Percentiles rank a stretch among this genome's conserved stretches.
Conservation (phyloP, 345 rosid genomes). For the Syzygium oleosum region DNA sequence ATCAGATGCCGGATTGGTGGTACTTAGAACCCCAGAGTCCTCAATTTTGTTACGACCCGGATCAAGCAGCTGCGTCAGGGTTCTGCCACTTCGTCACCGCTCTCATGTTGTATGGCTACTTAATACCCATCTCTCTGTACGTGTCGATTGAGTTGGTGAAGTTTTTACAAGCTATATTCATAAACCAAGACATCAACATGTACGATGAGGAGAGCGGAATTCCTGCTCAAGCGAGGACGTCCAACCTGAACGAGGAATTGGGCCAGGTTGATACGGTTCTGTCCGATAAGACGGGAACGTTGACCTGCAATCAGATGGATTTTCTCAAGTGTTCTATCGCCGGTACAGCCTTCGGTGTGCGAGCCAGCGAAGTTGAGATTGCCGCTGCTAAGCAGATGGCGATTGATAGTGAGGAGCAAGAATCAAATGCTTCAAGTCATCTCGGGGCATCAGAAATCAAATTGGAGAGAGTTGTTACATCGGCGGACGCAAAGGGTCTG, state of each 20-base stretch:
- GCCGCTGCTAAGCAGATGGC: conserved; percentile 88
- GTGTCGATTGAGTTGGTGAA: conserved; percentile 94
- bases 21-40: conserved; percentile 55
- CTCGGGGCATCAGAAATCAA: conserved; percentile 48
- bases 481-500: conserved; percentile 23
- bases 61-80: conserved; percentile 40
- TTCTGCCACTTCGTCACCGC: conserved; percentile 78
- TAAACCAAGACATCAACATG: conserved; percentile 76
- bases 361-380: conserved; percentile 74
- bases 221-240: conserved; percentile 81
- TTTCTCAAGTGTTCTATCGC: conserved; percentile 91
- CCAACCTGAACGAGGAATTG: conserved; percentile 88
- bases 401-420: conserved; percentile 59
- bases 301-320: conserved; percentile 98
- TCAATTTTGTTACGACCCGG: conserved; percentile 43
- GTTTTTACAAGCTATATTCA: conserved; percentile 86
- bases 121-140: conserved; percentile 90
- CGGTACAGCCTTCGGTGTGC: conserved; percentile 66
- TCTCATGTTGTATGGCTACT: conserved; percentile 81
- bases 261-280: conserved; percentile 93
- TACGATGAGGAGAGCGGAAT: conserved; percentile 79
- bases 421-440: conserved; percentile 22
- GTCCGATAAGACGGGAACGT: conserved; percentile 92
- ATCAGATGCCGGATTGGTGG: conserved; percentile 66
- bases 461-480: conserved; percentile 48